A percentile compares a stretch with the other conserved stretches of the same genome.
Conservation (phyloP, 192 early-diverging fungal species). For the Coemansia asiatica region DNA sequence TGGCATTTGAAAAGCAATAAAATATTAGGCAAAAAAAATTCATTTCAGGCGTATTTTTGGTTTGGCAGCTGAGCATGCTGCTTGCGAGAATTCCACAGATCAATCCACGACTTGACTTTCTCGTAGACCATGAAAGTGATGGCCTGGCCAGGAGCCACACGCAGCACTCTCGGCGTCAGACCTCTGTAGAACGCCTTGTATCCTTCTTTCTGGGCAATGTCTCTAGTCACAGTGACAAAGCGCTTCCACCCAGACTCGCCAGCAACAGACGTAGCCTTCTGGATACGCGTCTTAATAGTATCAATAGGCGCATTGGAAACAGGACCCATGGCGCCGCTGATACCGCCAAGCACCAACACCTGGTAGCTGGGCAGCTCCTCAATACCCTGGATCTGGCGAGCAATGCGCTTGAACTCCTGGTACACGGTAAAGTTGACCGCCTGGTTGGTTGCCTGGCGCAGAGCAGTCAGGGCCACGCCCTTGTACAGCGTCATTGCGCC, state of each 20-base stretch:
- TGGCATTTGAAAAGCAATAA: background rate
- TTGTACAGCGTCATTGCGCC: constrained; percentile 86
- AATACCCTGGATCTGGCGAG: constrained; percentile 66
- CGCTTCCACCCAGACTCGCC: constrained; percentile 77
- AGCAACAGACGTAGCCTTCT: constrained; percentile 68
- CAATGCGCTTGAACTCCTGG: constrained; percentile 83
- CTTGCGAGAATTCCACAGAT: constrained; percentile 36
- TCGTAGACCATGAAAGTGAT: constrained; percentile 96
- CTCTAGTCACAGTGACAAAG: constrained; percentile 73
- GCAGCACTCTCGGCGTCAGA: constrained; percentile 84
- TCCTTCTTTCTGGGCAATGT: constrained; percentile 86
- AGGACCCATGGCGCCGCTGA: constrained; percentile 89
- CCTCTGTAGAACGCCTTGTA: constrained; percentile 94
- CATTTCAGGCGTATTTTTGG: constrained; percentile 31
- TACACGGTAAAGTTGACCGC: constrained; percentile 99
- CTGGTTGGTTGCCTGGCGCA: constrained; percentile 96
- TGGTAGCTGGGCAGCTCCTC: constrained; percentile 87
- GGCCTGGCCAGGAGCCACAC: constrained; percentile 95
- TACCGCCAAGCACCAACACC: constrained; percentile 82
- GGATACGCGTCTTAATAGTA: constrained; percentile 98
- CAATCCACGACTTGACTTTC: constrained; percentile 76
- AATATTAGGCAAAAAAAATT: background rate
- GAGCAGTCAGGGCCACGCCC: constrained; percentile 89
- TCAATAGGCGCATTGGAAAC: constrained; percentile 96
- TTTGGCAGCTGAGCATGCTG: constrained; percentile 21